A percentile compares a stretch with the other conserved stretches of the same genome.
These are phyloP conservation scores for Amanita bisporigera DNA, from an alignment of 1,284 basidiomycete species.

Conservation along the genomic window DNA sequence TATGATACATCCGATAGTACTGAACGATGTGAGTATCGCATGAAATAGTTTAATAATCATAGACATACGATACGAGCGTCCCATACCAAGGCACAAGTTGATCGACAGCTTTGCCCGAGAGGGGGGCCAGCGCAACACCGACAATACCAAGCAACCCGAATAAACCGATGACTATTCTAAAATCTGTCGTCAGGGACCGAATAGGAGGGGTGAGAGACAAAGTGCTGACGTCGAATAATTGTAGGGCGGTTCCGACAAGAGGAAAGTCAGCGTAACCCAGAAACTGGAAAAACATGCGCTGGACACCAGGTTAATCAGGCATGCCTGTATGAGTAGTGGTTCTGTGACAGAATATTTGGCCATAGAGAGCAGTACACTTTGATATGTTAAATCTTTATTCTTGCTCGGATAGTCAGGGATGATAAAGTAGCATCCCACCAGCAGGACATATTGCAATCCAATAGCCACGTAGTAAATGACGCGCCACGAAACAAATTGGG, in stretches of 20 bases:
- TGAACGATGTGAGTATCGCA: slow-evolving; percentile 14
- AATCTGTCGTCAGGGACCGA: not conserved
- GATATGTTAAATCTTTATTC: slow-evolving; percentile 61
- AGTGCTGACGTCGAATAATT: slow-evolving; percentile 62
- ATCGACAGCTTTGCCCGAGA: slow-evolving; percentile 67
- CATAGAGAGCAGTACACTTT: slow-evolving; percentile 68
- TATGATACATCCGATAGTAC: slow-evolving; percentile 48
- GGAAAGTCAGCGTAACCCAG: slow-evolving; percentile 78
- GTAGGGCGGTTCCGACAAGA: slow-evolving; percentile 69
- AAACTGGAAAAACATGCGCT: slow-evolving; percentile 64
- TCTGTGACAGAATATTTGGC: slow-evolving; percentile 70
- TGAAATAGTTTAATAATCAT: not conserved
- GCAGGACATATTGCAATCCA: slow-evolving; percentile 58
- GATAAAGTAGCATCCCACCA: slow-evolving; percentile 58
- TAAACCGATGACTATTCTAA: slow-evolving; percentile 67
- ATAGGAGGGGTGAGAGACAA: not conserved
- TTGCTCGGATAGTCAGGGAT: slow-evolving; percentile 78
- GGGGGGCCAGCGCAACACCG: slow-evolving; percentile 66
- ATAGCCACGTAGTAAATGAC: slow-evolving; percentile 72
- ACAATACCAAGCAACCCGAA: slow-evolving; percentile 74
- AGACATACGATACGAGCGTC: slow-evolving; percentile 47
- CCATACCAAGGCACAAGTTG: slow-evolving; percentile 69
- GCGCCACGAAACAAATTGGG: slow-evolving; percentile 63
- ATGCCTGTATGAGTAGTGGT: slow-evolving; percentile 68
- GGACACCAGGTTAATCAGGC: slow-evolving; percentile 59